Conservation (phyloP, 768 basidiomycete genomes). For the Trichaptum fuscoviolaceum region DNA sequence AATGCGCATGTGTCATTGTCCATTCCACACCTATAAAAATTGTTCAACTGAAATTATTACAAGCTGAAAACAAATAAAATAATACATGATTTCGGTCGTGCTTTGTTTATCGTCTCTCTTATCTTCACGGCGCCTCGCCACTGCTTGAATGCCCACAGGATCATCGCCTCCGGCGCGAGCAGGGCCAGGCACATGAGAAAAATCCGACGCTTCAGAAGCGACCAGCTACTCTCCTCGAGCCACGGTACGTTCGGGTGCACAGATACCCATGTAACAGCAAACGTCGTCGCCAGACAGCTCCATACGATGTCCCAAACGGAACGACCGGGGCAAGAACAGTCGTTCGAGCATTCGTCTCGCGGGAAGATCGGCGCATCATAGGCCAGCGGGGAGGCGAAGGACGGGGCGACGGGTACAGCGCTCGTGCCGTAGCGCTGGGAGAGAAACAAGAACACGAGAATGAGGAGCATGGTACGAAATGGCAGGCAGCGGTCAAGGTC, state of each 20-base stretch:
- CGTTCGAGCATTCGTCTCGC: conserved; percentile 1
- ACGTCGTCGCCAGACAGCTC: conserved; percentile 23
- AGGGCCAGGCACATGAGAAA: conserved; percentile 16
- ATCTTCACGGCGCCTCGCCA: background rate
- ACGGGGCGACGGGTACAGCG: too few relatives aligned
- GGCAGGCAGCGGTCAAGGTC: too few relatives aligned
- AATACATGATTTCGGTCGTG: background rate
- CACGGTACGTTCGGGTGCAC: conserved; percentile 27
- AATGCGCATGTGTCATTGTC: conserved; percentile 9
- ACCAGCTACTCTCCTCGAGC: conserved; percentile 10
- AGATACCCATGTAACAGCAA: conserved; percentile 25
- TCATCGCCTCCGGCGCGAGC: conserved; percentile 24
- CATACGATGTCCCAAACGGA: conserved; percentile 18
- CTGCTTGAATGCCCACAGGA: conserved; percentile 24
- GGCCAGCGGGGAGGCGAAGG: too few relatives aligned
- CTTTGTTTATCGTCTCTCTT: conserved; percentile 37
- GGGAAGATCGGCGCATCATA: background rate
- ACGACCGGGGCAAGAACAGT: background rate
- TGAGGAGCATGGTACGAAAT: too few relatives aligned
- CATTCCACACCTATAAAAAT: background rate
- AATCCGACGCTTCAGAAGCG: conserved; percentile 11
- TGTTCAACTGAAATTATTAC: background rate
- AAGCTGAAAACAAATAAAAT: background rate
- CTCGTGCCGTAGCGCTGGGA: too few relatives aligned
- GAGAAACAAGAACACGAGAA: too few relatives aligned